Percentiles rank a stretch among this genome's conserved stretches.
Conservation (phyloP, 2,329 filamentous ascomycete species). For the Aspergillus sp. region DNA sequence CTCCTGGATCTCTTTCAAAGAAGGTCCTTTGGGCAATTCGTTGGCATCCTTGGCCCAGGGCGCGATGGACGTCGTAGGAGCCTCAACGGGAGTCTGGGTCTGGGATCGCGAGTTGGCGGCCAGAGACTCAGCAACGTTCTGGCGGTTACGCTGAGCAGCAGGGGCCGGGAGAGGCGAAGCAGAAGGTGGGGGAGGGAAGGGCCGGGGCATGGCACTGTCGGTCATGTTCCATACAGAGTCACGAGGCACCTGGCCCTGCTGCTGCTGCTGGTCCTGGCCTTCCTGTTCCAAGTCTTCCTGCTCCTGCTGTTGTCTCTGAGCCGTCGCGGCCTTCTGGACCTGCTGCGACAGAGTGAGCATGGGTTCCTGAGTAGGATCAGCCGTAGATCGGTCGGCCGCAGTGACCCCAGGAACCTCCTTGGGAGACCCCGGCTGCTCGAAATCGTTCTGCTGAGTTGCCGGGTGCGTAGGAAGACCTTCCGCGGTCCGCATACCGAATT, state of each 20-base stretch:
- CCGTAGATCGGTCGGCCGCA: constrained; percentile 10
- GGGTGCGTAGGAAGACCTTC: constrained; percentile 37
- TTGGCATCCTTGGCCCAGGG: constrained; percentile 86
- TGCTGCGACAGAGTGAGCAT: constrained; percentile 70
- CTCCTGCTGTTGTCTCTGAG: constrained; percentile 31
- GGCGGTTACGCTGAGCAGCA: constrained; percentile 73
- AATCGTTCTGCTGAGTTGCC: constrained; percentile 23
- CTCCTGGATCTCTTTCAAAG: constrained; percentile 93
- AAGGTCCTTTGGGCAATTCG: constrained; percentile 72
- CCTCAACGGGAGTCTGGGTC: constrained; percentile 64
- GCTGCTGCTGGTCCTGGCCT: constrained; percentile 25
- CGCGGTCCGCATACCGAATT: constrained; percentile 28
- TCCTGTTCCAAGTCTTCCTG: constrained; percentile 21
- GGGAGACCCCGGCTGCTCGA: constrained; percentile 14
- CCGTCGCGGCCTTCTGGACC: constrained; percentile 62
- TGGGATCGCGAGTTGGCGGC: constrained; percentile 60
- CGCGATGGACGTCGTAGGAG: constrained; percentile 66
- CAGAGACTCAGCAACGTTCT: constrained; percentile 71
- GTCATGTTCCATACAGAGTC: constrained; percentile 53
- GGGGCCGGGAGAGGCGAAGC: constrained; percentile 79
- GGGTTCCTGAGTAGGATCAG: constrained; percentile 32
- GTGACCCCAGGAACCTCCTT: background rate
- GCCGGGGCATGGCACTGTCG: constrained; percentile 57
- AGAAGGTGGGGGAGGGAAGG: constrained; percentile 63
- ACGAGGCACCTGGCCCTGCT: constrained; percentile 34